Conservation (phyloP, 2,329 filamentous ascomycete species). For the Trichoderma sp. region DNA sequence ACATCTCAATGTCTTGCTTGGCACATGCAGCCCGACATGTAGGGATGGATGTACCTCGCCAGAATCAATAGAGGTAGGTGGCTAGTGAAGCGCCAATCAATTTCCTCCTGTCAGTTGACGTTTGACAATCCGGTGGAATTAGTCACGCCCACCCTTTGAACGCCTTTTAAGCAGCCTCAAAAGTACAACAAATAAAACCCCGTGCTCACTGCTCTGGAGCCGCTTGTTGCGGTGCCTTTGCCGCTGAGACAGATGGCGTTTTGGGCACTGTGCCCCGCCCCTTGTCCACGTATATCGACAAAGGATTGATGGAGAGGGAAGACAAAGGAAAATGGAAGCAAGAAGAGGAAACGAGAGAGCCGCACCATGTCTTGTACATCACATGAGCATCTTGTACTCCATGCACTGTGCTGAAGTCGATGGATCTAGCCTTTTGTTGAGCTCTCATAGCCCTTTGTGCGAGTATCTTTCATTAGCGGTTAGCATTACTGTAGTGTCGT, state of each 20-base stretch:
- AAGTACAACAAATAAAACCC: no score
- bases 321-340: background rate
- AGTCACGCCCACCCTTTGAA: background rate
- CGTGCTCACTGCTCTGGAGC: background rate
- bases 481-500: background rate
- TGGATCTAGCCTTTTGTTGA: background rate
- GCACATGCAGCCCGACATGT: background rate
- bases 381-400: background rate
- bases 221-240: background rate
- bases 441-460: background rate
- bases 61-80: background rate
- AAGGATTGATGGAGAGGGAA: background rate
- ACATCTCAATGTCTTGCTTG: background rate
- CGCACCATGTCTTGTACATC: background rate
- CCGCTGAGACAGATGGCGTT: background rate
- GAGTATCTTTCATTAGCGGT: background rate
- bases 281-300: background rate
- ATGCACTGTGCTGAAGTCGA: background rate
- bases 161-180: no score
- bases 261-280: background rate
- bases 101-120: background rate
- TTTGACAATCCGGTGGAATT: background rate
- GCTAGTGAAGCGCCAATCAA: background rate
- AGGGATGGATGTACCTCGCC: background rate
- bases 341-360: background rate